A percentile compares a stretch with the other conserved stretches of the same genome.
Conservation (phyloP, 306 rosid genomes). For the Prunus padus region DNA sequence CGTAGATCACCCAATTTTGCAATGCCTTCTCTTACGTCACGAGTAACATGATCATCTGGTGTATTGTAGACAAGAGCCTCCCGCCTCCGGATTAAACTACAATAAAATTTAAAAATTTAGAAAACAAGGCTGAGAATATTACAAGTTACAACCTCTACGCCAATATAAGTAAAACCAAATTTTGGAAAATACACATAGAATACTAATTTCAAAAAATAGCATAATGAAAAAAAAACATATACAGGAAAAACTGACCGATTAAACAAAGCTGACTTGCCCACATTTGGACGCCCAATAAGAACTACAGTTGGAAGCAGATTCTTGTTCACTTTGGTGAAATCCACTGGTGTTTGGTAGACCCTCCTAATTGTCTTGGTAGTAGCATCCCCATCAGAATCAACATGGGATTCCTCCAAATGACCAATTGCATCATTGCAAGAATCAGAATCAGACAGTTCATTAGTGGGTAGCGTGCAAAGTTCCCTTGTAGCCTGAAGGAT, state of each 20-base stretch:
- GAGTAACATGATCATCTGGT: conserved; percentile 89
- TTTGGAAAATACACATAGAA: background rate
- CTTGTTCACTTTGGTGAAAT: conserved; percentile 56
- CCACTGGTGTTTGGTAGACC: conserved; percentile 33
- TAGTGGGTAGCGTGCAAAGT: background rate
- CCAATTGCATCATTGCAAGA: background rate
- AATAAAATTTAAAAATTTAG: background rate
- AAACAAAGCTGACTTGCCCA: conserved; percentile 71
- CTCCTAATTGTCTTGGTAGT: background rate
- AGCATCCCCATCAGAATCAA: background rate
- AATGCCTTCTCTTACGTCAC: conserved; percentile 86
- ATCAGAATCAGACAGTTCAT: background rate
- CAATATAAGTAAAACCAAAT: background rate
- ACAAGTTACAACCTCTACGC: background rate
- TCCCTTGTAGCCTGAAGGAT: background rate
- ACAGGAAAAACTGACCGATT: conserved; percentile 49
- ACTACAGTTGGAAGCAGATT: conserved; percentile 58
- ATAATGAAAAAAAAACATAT: background rate
- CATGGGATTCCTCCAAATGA: background rate
- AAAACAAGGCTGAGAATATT: background rate
- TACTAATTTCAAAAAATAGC: background rate
- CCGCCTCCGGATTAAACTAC: conserved; percentile 76
- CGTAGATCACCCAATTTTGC: conserved; percentile 87
- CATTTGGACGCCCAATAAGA: conserved; percentile 69
- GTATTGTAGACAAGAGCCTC: conserved; percentile 96